Evolutionary conservation across 2,329 filamentous ascomycete genomes (phyloP).

Genomic region (Claviceps digitariae): DNA sequence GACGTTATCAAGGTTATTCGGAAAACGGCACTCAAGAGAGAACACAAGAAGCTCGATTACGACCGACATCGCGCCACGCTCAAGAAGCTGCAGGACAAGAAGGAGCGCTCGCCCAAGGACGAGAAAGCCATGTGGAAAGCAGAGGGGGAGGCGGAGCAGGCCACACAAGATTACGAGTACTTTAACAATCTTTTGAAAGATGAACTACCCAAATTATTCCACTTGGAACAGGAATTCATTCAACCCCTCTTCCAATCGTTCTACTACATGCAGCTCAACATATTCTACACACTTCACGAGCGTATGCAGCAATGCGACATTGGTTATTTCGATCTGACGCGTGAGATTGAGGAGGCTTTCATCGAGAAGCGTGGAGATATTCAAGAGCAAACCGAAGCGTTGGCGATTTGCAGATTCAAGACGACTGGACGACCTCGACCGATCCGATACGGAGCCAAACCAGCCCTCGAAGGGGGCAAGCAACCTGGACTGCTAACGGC

Average conservation of each 20-base stretch:
- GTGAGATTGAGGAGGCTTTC: slow-evolving; percentile 87
- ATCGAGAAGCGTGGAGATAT: slow-evolving; percentile 78
- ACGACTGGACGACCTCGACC: slow-evolving; percentile 59
- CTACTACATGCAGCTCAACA: slow-evolving; percentile 99
- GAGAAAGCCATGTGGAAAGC: slow-evolving; percentile 96
- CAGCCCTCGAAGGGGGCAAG: slow-evolving; percentile 34
- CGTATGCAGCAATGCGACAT: slow-evolving; percentile 97
- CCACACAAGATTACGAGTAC: slow-evolving; percentile 94
- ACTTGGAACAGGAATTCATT: slow-evolving; percentile 86
- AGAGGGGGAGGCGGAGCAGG: slow-evolving; percentile 78
- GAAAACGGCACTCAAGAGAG: slow-evolving; percentile 76
- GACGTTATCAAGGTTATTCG: slow-evolving; percentile 93
- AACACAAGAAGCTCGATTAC: slow-evolving; percentile 96
- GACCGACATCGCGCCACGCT: slow-evolving; percentile 70
- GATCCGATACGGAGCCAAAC: slow-evolving; percentile 45
- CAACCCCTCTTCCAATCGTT: slow-evolving; percentile 95
- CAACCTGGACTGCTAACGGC: slow-evolving; percentile 38
- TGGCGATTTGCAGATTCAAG: slow-evolving; percentile 85
- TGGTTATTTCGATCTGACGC: slow-evolving; percentile 86
- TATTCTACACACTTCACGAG: slow-evolving; percentile 97
- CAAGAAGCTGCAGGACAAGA: slow-evolving; percentile 96
- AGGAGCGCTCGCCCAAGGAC: slow-evolving; percentile 90
- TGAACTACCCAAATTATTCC: slow-evolving; percentile 83
- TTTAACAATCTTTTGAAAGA: slow-evolving; percentile 97
- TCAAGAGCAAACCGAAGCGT: slow-evolving; percentile 68